Evolutionary conservation across 306 rosid genomes (phyloP), one percentile per base, ranked within the genome.

Genomic region (Senna siamea): DNA sequence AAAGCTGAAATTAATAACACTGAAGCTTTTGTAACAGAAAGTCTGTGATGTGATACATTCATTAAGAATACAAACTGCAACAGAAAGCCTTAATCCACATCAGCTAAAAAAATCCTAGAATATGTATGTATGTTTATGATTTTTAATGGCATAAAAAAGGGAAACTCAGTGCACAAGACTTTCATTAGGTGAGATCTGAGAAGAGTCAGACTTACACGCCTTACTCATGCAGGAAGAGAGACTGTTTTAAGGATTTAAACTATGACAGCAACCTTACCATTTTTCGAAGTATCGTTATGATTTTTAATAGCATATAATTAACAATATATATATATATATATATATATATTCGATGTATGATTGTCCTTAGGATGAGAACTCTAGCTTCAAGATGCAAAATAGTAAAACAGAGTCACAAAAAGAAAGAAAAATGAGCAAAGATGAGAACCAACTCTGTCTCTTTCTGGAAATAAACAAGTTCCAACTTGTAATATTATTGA

Each of bases 1-100:
- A 81, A 60, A 77, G 76, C 61, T 69, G 59, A 77, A 54, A 23
- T 37, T 4, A 9, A 9, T 10, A 22, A 20, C 72, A 59, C 30
- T 28, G 0, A 34, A 47, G 50, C 50, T 76, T 64, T 66, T 48
- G 61, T 55, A 73, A 82, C 63, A 17, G 41, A 44, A 73, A 55
- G 69, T 30, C 40, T 7, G 8, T 4, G 7, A 5, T 55, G 44
- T 18, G 77, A 58, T 32, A 50, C 15, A 23, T 46, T 79, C 61
- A 79, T 9, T 37, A 47, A 43, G 41, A 58, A 57, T 30, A 47
- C 32, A 35, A 57, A 17, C 58, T 53, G 19, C 14, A 30, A 12
- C 5, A 28, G 14, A 28, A n/a, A 57, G 34, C 63, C 19, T 28
- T 30, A 14, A 28, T 14, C 6, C 40, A 55, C 19, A 26, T 57